A percentile compares a stretch with the other conserved stretches of the same genome.
Conservation (phyloP, 768 basidiomycete species). For the Tylopilus felleus region DNA sequence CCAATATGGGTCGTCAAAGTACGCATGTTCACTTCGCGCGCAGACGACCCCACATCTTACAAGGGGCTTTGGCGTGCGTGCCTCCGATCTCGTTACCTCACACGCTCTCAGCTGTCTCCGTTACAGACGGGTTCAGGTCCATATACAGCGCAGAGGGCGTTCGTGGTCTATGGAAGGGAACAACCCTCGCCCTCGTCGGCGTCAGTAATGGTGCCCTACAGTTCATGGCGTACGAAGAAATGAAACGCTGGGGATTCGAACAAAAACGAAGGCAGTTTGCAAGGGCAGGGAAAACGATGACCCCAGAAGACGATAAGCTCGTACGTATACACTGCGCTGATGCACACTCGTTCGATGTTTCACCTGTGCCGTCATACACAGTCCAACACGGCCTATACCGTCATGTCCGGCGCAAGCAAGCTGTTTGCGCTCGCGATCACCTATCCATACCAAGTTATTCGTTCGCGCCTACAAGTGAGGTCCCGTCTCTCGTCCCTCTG, state of each 20-base stretch:
- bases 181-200: constrained; percentile 82
- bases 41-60: constrained; percentile 69
- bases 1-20: constrained; percentile 98
- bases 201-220: constrained; percentile 94
- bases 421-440: constrained; percentile 77
- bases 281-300: constrained; percentile 61
- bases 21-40: constrained; percentile 85
- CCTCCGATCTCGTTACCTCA: neutral
- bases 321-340: constrained; percentile 43
- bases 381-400: constrained; percentile 88
- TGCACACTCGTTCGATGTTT: neutral
- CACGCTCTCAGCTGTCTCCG: neutral
- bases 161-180: constrained; percentile 82
- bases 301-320: constrained; percentile 76
- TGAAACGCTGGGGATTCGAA: constrained; percentile 88
- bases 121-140: constrained; percentile 64
- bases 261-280: constrained; percentile 64
- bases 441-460: constrained; percentile 96
- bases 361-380: constrained; percentile 27
- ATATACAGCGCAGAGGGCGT: constrained; percentile 75
- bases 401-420: constrained; percentile 92
- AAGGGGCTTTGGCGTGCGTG: constrained; percentile 67
- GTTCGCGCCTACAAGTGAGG: constrained; percentile 86
- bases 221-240: constrained; percentile 94
- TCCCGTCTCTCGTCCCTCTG: neutral